Evolutionary conservation across 768 basidiomycete genomes (phyloP), one percentile per base, ranked within the genome.

Genomic region (Tulasnella sp.): DNA sequence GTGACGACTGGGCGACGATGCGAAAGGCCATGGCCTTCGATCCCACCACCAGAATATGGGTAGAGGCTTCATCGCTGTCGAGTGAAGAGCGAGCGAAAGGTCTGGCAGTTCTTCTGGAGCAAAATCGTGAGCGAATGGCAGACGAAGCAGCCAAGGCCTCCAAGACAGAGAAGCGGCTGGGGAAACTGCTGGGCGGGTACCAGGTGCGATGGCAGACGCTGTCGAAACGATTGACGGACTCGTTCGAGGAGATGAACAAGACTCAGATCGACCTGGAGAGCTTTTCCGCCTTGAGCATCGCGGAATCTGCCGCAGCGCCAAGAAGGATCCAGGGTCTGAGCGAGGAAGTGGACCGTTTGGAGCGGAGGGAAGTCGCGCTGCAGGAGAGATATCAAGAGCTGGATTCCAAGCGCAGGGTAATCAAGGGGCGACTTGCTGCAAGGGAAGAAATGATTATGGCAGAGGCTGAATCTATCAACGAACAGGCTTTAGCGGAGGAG

Each of bases 131-230:
- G 15, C 70, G 73, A 51, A 91, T 99, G 84, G 73, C 82, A 32
- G 82, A 80, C 68, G 88, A 94, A 67, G 87, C 88, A 0, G 79
- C 77, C 56, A 90, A 86, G 69, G 86, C 88, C 0, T 71, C 79
- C 21, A 98, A 96, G 75, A 68, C 77, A 4, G 95, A 97, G 76
- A 96, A 93, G 80, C 95, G 92, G 70, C 80, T 98, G 9, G 79
- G 77, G 8, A 81, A 92, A 60, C 80, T 80, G 13, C 80, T 98
- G 2, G 93, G 93, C n/a, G 96, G 96, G 8, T 98, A 98, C 70
- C 81, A 88, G 68, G 78, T 79, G 41, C 82, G 94, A 9, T 82
- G 83, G 27, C 77, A 77, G 67, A 79, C 80, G 42, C 76, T 93
- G 2, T 71, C 77, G 15, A 82, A 80, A 69, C 82, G 84, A 1